Percentiles rank a stretch among this genome's conserved stretches.
Conservation (phyloP, 2,329 filamentous ascomycete genomes). For the Xylariaceae sp. region DNA sequence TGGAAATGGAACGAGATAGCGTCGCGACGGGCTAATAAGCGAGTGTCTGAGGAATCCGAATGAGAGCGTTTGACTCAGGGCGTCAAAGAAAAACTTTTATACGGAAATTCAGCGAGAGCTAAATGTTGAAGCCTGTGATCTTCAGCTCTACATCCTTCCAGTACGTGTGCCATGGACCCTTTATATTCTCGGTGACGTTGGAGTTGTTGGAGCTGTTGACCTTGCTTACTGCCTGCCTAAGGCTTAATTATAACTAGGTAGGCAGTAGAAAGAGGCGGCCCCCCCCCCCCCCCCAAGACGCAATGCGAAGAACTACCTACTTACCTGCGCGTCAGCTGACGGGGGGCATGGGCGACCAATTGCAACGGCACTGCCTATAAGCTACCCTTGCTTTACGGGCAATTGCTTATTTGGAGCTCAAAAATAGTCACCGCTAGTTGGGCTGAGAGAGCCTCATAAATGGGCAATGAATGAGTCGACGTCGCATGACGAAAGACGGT, state of each 20-base stretch:
- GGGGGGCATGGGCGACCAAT: constrained; percentile 1
- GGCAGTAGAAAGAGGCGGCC: no score
- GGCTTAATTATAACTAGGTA: background rate
- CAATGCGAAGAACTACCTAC: no score
- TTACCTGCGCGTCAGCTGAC: constrained; percentile 15
- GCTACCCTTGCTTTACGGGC: background rate
- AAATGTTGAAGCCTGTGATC: background rate
- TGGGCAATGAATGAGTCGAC: background rate
- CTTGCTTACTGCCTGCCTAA: background rate
- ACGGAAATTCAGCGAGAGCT: background rate
- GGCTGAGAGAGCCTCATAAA: constrained; percentile 3
- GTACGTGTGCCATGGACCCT: background rate
- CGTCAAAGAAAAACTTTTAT: background rate
- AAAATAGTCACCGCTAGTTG: constrained; percentile 19
- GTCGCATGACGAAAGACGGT: background rate
- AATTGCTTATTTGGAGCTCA: constrained; percentile 9
- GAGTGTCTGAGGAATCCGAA: background rate
- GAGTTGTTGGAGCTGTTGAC: background rate
- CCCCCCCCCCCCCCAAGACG: no score
- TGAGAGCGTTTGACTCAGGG: background rate
- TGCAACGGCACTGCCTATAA: constrained; percentile 8
- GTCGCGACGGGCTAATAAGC: no score
- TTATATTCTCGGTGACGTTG: constrained; percentile 5
- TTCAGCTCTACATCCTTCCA: background rate
- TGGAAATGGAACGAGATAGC: background rate